Percentiles rank a stretch among this genome's conserved stretches.
Conservation (phyloP, 2,329 filamentous ascomycete species). For the Lasiodiplodia citricola region DNA sequence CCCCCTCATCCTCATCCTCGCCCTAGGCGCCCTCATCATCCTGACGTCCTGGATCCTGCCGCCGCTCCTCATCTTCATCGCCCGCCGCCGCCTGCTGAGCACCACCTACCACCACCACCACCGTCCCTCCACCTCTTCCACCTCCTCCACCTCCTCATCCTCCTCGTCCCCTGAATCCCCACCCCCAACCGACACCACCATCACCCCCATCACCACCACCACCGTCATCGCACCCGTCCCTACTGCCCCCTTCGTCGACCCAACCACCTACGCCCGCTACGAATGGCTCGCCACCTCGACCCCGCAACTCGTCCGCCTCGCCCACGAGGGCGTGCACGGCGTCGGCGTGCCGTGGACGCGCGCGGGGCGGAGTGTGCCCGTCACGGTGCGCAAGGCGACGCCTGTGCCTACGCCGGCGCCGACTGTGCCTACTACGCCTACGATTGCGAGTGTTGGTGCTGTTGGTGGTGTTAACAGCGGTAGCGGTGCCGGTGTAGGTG, state of each 20-base stretch:
- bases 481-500: too few species aligned
- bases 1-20: constrained; percentile 33
- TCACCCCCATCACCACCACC: background rate
- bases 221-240: background rate
- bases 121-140: background rate
- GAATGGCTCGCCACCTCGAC: constrained; percentile 28
- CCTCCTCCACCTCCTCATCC: background rate
- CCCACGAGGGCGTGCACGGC: constrained; percentile 18
- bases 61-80: background rate
- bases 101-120: too few species aligned
- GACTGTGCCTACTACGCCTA: background rate
- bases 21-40: constrained; percentile 32
- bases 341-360: constrained; percentile 27
- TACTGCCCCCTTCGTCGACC: background rate
- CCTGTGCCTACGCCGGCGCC: too few species aligned
- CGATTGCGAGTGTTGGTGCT: background rate
- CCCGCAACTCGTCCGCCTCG: constrained; percentile 28
- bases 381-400: background rate
- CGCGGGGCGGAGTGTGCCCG: constrained; percentile 1
- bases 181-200: background rate
- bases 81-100: background rate
- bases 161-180: background rate
- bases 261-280: constrained; percentile 26
- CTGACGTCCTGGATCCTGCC: constrained; percentile 29
- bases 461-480: too few species aligned